Percentiles rank a stretch among this genome's conserved stretches.
These are phyloP conservation scores for Zalerion maritima DNA, from an alignment of 495 filamentous ascomycete genomes.

Conservation along the genomic window DNA sequence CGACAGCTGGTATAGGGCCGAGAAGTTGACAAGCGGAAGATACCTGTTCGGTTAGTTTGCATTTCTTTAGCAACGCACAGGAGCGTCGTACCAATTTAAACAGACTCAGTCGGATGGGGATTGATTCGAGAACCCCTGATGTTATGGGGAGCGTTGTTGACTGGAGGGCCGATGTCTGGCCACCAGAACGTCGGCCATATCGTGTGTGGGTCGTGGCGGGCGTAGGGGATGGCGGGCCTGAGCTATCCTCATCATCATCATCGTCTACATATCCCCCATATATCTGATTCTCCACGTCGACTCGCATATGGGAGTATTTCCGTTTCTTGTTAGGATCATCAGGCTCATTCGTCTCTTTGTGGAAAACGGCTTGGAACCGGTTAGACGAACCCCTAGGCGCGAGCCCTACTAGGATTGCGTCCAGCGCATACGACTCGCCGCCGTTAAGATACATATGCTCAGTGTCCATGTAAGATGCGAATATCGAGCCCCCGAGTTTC, in stretches of 20 bases:
- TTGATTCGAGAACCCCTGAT: slow-evolving; percentile 39
- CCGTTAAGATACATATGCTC: slow-evolving; percentile 1
- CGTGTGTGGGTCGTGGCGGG: neutral
- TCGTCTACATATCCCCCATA: slow-evolving; percentile 31
- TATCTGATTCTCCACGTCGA: slow-evolving; percentile 31
- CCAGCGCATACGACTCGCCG: slow-evolving; percentile 12
- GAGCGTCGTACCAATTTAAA: slow-evolving; percentile 24
- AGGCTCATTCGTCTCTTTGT: slow-evolving; percentile 26
- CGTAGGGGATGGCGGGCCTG: neutral
- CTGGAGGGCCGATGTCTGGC: neutral
- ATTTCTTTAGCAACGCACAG: neutral
- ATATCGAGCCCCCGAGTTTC: slow-evolving; percentile 19
- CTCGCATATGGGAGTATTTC: slow-evolving; percentile 28
- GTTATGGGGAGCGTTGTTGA: slow-evolving; percentile 5
- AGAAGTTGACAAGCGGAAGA: slow-evolving; percentile 34
- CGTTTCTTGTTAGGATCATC: slow-evolving; percentile 32
- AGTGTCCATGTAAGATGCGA: slow-evolving; percentile 13
- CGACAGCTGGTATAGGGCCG: slow-evolving; percentile 54
- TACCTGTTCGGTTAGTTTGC: slow-evolving; percentile 13
- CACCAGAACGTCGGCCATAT: neutral
- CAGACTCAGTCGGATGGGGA: slow-evolving; percentile 49
- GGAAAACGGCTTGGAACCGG: slow-evolving; percentile 34
- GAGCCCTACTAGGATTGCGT: slow-evolving; percentile 26
- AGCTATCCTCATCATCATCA: slow-evolving; percentile 13
- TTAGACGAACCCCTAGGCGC: slow-evolving; percentile 19